Evolutionary conservation across 139 green algal genomes (phyloP).

Genomic region (Penium margaritaceum): DNA sequence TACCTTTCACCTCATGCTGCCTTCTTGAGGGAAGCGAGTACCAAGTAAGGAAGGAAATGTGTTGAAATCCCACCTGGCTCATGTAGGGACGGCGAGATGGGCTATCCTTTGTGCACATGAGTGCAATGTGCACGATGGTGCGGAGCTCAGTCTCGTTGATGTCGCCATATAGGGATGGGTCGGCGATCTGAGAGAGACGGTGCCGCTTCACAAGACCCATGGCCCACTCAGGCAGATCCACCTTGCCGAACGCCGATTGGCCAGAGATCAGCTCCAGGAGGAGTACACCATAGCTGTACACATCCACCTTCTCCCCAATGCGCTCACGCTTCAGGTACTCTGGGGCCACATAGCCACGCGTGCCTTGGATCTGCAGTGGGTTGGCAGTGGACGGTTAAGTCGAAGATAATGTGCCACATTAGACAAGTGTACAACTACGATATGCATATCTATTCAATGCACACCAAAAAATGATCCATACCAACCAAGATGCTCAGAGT

Average conservation of each 20-base stretch:
- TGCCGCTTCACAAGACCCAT: no score
- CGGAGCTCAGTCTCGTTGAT: not conserved
- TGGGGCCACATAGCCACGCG: constrained; percentile 56
- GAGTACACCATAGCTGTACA: constrained; percentile 59
- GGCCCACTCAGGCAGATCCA: constrained; percentile 14
- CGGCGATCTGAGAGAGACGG: no score
- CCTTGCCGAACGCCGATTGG: constrained; percentile 27
- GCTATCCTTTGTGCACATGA: not conserved
- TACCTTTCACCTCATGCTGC: no score
- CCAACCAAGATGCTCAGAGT: no score
- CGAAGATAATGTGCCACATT: no score
- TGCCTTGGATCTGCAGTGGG: constrained; percentile 50
- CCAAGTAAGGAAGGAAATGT: no score
- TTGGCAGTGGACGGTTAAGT: no score
- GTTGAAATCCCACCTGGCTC: not conserved
- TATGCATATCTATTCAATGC: no score
- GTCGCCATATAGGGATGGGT: not conserved
- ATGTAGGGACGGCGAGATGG: not conserved
- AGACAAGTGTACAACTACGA: no score
- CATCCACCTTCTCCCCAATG: constrained; percentile 52
- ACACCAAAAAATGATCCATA: no score
- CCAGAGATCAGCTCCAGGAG: constrained; percentile 59
- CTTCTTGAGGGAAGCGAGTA: no score
- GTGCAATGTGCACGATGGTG: not conserved
- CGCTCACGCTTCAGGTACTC: constrained; percentile 47